Evolutionary conservation across 2,329 filamentous ascomycete species (phyloP).

Genomic region (Sclerotiophoma versabilis): DNA sequence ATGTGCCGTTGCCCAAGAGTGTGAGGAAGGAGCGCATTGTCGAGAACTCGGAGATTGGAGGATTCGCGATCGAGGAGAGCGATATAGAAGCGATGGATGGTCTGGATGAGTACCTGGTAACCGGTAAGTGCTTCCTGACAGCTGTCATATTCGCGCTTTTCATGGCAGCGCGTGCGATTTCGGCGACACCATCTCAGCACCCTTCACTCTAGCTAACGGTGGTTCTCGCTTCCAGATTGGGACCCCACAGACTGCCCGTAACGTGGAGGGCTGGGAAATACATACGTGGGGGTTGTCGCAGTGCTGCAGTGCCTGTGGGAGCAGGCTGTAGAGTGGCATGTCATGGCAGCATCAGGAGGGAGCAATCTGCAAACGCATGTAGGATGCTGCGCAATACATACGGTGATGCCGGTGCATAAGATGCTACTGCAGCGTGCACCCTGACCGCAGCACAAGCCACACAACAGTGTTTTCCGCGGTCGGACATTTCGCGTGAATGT

Average conservation of each 20-base stretch:
- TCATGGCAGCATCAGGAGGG: constrained; percentile 13
- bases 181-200: constrained; percentile 19
- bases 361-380: neutral
- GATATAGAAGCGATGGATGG: constrained; percentile 70
- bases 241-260: constrained; percentile 55
- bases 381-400: constrained; percentile 2
- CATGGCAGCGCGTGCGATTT: constrained; percentile 17
- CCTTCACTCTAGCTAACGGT: constrained; percentile 24
- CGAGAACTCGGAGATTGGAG: constrained; percentile 68
- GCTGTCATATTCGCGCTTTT: neutral
- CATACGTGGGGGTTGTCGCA: constrained; percentile 30
- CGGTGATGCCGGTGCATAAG: constrained; percentile 7
- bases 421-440: constrained; percentile 9
- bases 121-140: constrained; percentile 44
- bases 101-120: constrained; percentile 76
- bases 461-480: constrained; percentile 10
- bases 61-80: constrained; percentile 66
- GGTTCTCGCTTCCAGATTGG: constrained; percentile 46
- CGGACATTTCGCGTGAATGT: constrained; percentile 12
- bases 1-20: constrained; percentile 78
- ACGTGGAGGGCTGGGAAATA: constrained; percentile 25
- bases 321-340: constrained; percentile 8
- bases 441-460: constrained; percentile 14
- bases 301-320: constrained; percentile 14
- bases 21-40: constrained; percentile 66